Evolutionary conservation across 495 filamentous ascomycete species (phyloP), one percentile per base, ranked within the genome.

Genomic region (Achaetomiella virescens): DNA sequence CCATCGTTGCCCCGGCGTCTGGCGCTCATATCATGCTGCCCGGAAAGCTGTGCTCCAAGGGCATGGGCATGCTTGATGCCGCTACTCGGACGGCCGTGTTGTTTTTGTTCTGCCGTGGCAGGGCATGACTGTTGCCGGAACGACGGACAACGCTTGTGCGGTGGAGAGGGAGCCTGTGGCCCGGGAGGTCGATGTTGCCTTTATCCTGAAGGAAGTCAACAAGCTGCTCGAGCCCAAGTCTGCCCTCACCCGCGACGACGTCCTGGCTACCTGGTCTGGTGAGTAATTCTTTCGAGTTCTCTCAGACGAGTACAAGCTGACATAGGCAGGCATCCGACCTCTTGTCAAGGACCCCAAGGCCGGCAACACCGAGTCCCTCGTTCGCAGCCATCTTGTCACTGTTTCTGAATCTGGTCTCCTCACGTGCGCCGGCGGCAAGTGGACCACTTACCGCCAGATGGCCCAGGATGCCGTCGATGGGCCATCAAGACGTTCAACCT

Each of bases 81-180:
- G 82, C 82, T 11, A 97, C 93, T 97, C 92, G 0, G 93, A 98
- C 67, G 93, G 93, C 17, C 82, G 93, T 64, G 93, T 98, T 37
- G 97, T 97, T 62, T 98, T 98, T 84, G 97, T 98, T 81, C 82
- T 98, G 31, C 93, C 93, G n/a, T 98, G 93, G 93, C 92, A 97
- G 73, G 93, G 93, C 45, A 98, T 97, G 73, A 98, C 93, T 24
- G 97, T 98, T 63, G 93, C 93, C 21, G 93, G 93, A 58, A 98
- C 93, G 20, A 98, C 93, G 7, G 93, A 98, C 62, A 85, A 89
- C 18, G 86, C 91, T 6, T 87, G 88, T 15, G 72, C 74, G 20
- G 86, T 98, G 51, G 81, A 82, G 7, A 78, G 77, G 15, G 89
- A 95, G 61, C 93, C 93, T 0, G 72, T 96, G 31, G 89, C 93